Evolutionary conservation across 2,329 filamentous ascomycete species (phyloP), one percentile per base, ranked within the genome.

Genomic region (Cryphonectria parasitica): DNA sequence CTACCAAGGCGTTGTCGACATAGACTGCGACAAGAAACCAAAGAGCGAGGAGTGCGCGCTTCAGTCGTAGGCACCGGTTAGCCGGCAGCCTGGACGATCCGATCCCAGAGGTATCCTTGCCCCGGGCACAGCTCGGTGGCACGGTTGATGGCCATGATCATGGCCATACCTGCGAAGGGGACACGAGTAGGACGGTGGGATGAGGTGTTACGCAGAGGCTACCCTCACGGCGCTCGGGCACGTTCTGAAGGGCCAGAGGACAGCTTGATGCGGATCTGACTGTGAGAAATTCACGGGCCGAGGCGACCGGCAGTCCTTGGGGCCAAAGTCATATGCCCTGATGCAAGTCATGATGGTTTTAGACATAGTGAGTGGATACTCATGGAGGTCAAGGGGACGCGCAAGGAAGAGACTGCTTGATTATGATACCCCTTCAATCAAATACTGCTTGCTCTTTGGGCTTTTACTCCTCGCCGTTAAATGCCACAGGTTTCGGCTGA

Each of bases 191-290:
- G 58, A 7, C 10, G 31, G 31, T 15, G 15, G 58, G 11, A 22
- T 3, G 28, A n/a, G 58, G 58, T 34, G 25, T 19, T 10, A 34
- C 54, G 25, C 54, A 8, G 28, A 28, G 28, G 54, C 25, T 31
- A 58, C 28, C 58, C 10, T 60, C n/a, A 60, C 54, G 2, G 65
- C n/a, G 65, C 25, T 49, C 54, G n/a, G 65, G 65, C n/a, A 67
- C 39, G 39, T 13, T 43, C 61, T 64, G 61, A 39, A 61, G 39
- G 58, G 58, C 22, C 0, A 61, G 31, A 2, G 4, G 8, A 34
- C 19, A 22, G 31, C 17, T 11, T 39, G 22, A 31, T 19, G 58
- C 34, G 3, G 63, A 39, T 22, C 31, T 8, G 28, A 15, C 10
- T 34, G 2, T 31, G 19, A 39, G 58, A n/a, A 2, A 0, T 39